Evolutionary conservation across 305 asterid species (phyloP).

Genomic region (Fraxinus nigra): DNA sequence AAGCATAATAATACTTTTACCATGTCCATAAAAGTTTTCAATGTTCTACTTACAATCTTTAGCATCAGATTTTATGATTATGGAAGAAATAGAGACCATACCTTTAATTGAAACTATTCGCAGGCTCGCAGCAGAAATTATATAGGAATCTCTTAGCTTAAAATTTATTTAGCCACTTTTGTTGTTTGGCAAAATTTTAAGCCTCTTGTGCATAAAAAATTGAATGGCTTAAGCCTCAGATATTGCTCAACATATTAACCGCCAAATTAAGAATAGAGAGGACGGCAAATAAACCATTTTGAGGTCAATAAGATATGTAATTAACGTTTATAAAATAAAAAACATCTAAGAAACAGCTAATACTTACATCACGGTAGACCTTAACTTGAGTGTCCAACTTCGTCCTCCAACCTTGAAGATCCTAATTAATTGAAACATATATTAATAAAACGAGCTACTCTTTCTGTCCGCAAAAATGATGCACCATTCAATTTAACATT

Average conservation of each 20-base stretch:
- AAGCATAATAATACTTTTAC: neutral
- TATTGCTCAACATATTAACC: neutral
- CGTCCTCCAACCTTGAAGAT: slow-evolving; percentile 77
- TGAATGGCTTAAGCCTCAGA: neutral
- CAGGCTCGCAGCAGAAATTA: neutral
- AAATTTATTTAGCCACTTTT: neutral
- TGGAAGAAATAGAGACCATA: neutral
- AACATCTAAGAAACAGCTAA: neutral
- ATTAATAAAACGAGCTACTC: neutral
- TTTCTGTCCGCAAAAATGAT: neutral
- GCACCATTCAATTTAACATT: neutral
- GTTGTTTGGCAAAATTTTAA: neutral
- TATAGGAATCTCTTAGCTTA: neutral
- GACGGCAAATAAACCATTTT: slow-evolving; percentile 5
- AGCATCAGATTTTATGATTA: neutral
- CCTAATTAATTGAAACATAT: slow-evolving; percentile 34
- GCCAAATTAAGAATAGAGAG: neutral
- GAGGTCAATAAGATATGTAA: slow-evolving; percentile 1
- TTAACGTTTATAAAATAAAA: neutral
- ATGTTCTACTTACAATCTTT: neutral
- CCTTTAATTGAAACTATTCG: neutral
- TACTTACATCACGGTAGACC: slow-evolving; percentile 72
- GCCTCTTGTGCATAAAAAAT: neutral
- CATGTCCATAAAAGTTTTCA: neutral
- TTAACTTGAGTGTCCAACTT: slow-evolving; percentile 81